A percentile compares a stretch with the other conserved stretches of the same genome.
Conservation (phyloP, 441 rosid species). For the Eutrema salsugineum region DNA sequence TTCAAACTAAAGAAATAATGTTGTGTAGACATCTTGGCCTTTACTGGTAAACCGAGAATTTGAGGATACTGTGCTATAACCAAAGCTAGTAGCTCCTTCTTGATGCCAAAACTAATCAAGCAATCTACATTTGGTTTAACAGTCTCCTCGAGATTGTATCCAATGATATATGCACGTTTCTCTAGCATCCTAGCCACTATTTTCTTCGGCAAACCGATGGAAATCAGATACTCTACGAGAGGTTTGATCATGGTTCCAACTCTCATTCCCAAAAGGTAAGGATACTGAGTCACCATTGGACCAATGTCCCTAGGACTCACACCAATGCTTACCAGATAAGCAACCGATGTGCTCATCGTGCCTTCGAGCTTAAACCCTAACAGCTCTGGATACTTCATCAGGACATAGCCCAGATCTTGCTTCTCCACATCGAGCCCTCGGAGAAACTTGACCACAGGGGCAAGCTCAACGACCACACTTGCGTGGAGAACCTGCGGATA, state of each 20-base stretch:
- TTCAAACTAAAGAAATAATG: slow-evolving; percentile 72
- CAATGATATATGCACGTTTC: slow-evolving; percentile 71
- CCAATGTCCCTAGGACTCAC: slow-evolving; percentile 86
- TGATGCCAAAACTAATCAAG: slow-evolving; percentile 72
- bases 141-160: slow-evolving; percentile 75
- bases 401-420: slow-evolving; percentile 71
- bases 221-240: slow-evolving; percentile 66
- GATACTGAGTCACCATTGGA: slow-evolving; percentile 88
- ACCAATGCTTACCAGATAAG: slow-evolving; percentile 83
- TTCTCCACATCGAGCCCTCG: slow-evolving; percentile 84
- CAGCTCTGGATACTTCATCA: slow-evolving; percentile 87
- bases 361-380: slow-evolving; percentile 93
- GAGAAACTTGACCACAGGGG: slow-evolving; percentile 79
- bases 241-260: slow-evolving; percentile 88
- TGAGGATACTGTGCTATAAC: slow-evolving; percentile 69
- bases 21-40: slow-evolving; percentile 75
- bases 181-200: slow-evolving; percentile 81
- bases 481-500: slow-evolving; percentile 77
- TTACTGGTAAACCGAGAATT: slow-evolving; percentile 67
- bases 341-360: slow-evolving; percentile 79
- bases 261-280: slow-evolving; percentile 81
- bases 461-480: slow-evolving; percentile 87
- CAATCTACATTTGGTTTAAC: slow-evolving; percentile 81
- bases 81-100: slow-evolving; percentile 52
- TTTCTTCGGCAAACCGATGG: slow-evolving; percentile 69